A percentile compares a stretch with the other conserved stretches of the same genome.
Conservation (phyloP, 768 basidiomycete species). For the Trametes gibbosa region DNA sequence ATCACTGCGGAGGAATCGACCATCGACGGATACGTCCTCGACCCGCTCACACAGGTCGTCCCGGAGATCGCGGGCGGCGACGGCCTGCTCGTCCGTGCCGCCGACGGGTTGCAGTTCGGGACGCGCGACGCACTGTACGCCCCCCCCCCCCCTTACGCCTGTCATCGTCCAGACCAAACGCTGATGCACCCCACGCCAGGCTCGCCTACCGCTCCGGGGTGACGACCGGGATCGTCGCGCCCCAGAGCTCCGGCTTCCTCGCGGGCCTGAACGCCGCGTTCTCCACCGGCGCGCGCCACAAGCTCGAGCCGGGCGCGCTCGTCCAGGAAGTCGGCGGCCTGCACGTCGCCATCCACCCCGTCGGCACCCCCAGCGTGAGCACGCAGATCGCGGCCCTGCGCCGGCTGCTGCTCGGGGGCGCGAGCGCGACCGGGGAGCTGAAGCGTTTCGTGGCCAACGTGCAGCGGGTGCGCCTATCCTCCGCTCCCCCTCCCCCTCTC, state of each 20-base stretch:
- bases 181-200: conserved; percentile 37
- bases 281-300: conserved; percentile 35
- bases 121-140: conserved; percentile 55
- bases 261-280: conserved; percentile 39
- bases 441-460: conserved; percentile 44
- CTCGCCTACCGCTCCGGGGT: conserved; percentile 47
- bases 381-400: conserved; percentile 74
- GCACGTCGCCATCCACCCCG: conserved; percentile 39
- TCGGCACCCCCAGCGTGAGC: conserved; percentile 60
- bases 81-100: conserved; percentile 49
- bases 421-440: conserved; percentile 38
- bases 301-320: conserved; percentile 40
- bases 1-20: conserved; percentile 68
- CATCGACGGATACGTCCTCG: conserved; percentile 45
- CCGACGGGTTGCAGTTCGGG: conserved; percentile 70
- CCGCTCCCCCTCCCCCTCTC: too few species aligned
- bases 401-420: conserved; percentile 47
- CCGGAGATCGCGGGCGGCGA: conserved; percentile 37
- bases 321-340: conserved; percentile 36
- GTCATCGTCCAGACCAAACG: too few species aligned
- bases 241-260: conserved; percentile 36
- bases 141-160: too few species aligned
- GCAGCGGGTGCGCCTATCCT: conserved; percentile 43
- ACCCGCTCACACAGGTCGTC: conserved; percentile 37
- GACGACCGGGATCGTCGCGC: conserved; percentile 44